phyloP scores from a whole-genome alignment of 164 flowering plant genomes.

The Magnolia officinalis region DNA sequence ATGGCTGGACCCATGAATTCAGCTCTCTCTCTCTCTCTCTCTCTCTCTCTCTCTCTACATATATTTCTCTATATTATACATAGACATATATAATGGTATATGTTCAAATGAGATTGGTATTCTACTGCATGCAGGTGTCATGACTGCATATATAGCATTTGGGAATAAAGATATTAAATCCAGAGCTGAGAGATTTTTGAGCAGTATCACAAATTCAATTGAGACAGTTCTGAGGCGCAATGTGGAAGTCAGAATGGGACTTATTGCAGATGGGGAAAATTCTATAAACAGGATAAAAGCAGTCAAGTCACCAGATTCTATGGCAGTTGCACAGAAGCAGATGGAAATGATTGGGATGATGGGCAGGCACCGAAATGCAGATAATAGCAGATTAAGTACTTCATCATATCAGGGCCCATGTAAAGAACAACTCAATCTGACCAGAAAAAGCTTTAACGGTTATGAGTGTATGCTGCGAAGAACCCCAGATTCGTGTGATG shows the following conservation, averaged over 20 bases:
- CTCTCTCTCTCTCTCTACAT: neutral
- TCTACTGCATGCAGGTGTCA: slow-evolving; percentile 51
- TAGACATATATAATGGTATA: too few species aligned
- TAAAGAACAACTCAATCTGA: slow-evolving; percentile 23
- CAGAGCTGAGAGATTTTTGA: slow-evolving; percentile 81
- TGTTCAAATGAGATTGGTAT: slow-evolving; percentile 1
- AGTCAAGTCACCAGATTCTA: slow-evolving; percentile 17
- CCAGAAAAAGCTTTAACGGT: slow-evolving; percentile 29
- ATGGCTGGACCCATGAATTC: too few species aligned
- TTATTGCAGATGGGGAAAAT: slow-evolving; percentile 37
- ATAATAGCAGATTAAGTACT: slow-evolving; percentile 5
- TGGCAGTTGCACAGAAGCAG: slow-evolving; percentile 15
- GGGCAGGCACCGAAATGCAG: slow-evolving; percentile 23
- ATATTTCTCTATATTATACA: neutral
- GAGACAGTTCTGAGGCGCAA: slow-evolving; percentile 66
- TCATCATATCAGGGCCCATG: slow-evolving; percentile 14
- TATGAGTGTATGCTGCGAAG: slow-evolving; percentile 25
- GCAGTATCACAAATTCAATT: slow-evolving; percentile 85
- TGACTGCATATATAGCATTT: slow-evolving; percentile 70
- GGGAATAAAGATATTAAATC: slow-evolving; percentile 51
- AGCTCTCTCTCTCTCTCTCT: too few species aligned
- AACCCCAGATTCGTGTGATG: slow-evolving; percentile 18
- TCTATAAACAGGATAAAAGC: slow-evolving; percentile 16
- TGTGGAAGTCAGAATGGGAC: slow-evolving; percentile 68
- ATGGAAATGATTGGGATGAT: slow-evolving; percentile 14